Base-by-base conservation (phyloP, 1,139 yeast species). In the Scheffersomyces illinoinensis region DNA sequence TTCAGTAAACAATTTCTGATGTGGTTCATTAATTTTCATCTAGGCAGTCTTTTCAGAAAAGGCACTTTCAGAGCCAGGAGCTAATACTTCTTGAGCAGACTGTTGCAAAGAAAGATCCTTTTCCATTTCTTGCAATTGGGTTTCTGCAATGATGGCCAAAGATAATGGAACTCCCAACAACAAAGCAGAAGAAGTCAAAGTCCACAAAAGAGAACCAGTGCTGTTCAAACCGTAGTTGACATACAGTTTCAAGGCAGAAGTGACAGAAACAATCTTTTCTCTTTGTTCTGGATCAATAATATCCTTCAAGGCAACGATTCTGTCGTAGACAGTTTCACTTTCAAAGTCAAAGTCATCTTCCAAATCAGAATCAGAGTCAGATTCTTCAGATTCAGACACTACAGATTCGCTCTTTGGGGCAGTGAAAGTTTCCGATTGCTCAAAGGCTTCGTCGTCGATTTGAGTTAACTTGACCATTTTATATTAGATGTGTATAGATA, bases 121-220 rank as follows among this genome's bases (percentile, higher is more conserved):
- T 81, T 93, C 98, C 90, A 92, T 86, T 78, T 93, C 98, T 74
- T 88, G 88, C 73, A 93, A 85, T 79, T 93, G 98, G 71, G 93
- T 95, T 81, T 93, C 99, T 62, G 93, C 88, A 70, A 93, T 84
- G 66, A 93, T 90, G 57, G 97, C 91, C 71, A 95, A 82, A 7
- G 97, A 89, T 68, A 92, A 83, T 63, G 99, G 99, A 58, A 93
- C 97, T 72, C 98, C 98, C 70, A 95, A 82, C 65, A 95, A 85
- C 69, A 96, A 79, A 50, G 92, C 88, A 57, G 96, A 86, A 20
- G 98, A 89, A 47, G 98, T 88, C 62, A 92, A 68, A 61, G 89
- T 83, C 98, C 98, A 96, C 64, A 93, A 82, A 55, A 90, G 79
- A 68, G 84, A 84, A 61, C 98, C 97, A 59, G 91, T 82, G 67